These are phyloP conservation scores for Penicillium roqueforti DNA, from an alignment of 495 filamentous ascomycete species.

Conservation along the genomic window DNA sequence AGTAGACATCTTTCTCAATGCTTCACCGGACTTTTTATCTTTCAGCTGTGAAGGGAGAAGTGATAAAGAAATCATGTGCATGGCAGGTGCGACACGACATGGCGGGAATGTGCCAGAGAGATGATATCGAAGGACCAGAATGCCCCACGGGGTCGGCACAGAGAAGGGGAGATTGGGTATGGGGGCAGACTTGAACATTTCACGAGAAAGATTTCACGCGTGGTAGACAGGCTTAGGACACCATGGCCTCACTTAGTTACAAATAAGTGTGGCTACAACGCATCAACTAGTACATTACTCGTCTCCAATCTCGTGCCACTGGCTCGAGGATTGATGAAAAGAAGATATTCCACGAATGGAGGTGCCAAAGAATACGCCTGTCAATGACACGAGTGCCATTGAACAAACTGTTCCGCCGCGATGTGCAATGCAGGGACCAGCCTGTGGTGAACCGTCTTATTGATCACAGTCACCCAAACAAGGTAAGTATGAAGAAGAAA, in stretches of 20 bases:
- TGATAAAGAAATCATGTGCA: not conserved
- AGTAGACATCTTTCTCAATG: not conserved
- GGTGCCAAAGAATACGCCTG: constrained; percentile 72
- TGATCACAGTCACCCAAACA: constrained; percentile 62
- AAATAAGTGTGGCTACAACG: too few species aligned
- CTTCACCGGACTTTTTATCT: not conserved
- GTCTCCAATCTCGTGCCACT: constrained; percentile 49
- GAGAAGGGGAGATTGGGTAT: too few species aligned
- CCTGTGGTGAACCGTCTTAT: constrained; percentile 54
- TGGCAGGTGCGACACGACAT: too few species aligned
- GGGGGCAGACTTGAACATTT: too few species aligned
- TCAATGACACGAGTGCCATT: constrained; percentile 67
- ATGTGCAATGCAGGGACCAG: constrained; percentile 75
- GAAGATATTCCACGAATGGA: constrained; percentile 35
- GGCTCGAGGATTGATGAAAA: constrained; percentile 56
- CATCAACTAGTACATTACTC: too few species aligned
- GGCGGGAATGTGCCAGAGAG: too few species aligned
- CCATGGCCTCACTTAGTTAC: too few species aligned
- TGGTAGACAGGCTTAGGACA: too few species aligned
- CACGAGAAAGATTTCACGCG: too few species aligned
- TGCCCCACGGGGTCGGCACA: too few species aligned
- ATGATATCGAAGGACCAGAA: too few species aligned
- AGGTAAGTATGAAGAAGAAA: constrained; percentile 73
- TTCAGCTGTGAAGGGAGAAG: too few species aligned
- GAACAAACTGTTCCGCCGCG: constrained; percentile 62